Evolutionary conservation across 495 filamentous ascomycete genomes (phyloP).

Genomic region (Elasticomyces elasticus): DNA sequence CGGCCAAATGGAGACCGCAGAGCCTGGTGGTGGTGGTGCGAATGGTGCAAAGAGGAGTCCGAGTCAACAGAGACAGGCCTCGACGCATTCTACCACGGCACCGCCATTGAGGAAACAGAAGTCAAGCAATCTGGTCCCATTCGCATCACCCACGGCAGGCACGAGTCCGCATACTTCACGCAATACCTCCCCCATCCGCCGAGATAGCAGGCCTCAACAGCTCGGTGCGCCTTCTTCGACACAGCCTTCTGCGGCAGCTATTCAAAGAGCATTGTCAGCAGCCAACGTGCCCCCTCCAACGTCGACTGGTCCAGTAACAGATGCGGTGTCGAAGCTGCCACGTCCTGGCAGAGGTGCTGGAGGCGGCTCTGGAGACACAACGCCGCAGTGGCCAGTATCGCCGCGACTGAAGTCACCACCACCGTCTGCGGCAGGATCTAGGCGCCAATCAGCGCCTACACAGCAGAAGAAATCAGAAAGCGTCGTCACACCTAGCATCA

Average conservation of each 20-base stretch:
- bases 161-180: conserved; percentile 30
- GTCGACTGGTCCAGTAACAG: conserved; percentile 39
- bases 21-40: conserved; percentile 11
- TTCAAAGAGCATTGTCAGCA: conserved; percentile 55
- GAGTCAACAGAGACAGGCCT: conserved; percentile 6
- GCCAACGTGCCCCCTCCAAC: conserved; percentile 49
- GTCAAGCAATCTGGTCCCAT: conserved; percentile 18
- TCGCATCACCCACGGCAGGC: conserved; percentile 23
- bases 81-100: not conserved
- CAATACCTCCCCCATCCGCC: conserved; percentile 34
- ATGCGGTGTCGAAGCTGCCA: conserved; percentile 49
- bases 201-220: conserved; percentile 49
- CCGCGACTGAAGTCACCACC: conserved; percentile 61
- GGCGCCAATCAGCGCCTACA: conserved; percentile 24
- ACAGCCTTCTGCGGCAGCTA: conserved; percentile 49
- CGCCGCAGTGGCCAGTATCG: conserved; percentile 57
- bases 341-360: conserved; percentile 50
- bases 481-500: conserved; percentile 38
- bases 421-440: conserved; percentile 34
- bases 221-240: conserved; percentile 35
- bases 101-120: conserved; percentile 15
- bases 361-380: conserved; percentile 36
- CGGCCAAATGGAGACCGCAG: conserved; percentile 20
- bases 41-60: conserved; percentile 1
- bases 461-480: conserved; percentile 30